Evolutionary conservation across 192 early-diverging fungal genomes (phyloP).

Genomic region (Tieghemiomyces parasiticus): DNA sequence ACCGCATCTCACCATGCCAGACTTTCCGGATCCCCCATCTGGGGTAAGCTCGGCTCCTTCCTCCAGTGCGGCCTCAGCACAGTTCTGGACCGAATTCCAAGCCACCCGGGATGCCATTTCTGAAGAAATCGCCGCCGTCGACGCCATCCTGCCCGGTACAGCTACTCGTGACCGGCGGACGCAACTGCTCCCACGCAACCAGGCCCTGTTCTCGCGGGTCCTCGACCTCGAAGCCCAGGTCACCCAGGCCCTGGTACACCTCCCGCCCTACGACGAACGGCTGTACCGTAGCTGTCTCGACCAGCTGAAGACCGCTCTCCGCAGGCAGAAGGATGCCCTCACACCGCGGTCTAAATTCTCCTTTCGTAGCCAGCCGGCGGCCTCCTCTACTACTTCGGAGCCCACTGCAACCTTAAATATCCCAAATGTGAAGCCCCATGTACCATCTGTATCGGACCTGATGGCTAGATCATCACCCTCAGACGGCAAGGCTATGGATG

Average conservation of each 20-base stretch:
- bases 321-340: neutral
- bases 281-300: neutral
- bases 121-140: too few relatives aligned
- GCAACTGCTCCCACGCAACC: too few relatives aligned
- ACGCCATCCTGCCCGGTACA: too few relatives aligned
- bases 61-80: too few relatives aligned
- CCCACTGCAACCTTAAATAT: neutral
- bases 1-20: too few relatives aligned
- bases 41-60: too few relatives aligned
- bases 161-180: too few relatives aligned
- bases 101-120: too few relatives aligned
- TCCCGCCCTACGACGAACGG: conserved; percentile 1
- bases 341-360: neutral
- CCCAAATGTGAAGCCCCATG: neutral
- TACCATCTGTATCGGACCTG: neutral
- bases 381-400: neutral
- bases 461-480: neutral
- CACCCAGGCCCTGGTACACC: neutral
- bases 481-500: neutral
- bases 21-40: too few relatives aligned
- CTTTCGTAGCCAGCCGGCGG: neutral
- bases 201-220: too few relatives aligned
- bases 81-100: too few relatives aligned
- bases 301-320: neutral
- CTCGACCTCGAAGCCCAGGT: neutral